A percentile compares a stretch with the other conserved stretches of the same genome.
phyloP scores from a whole-genome alignment of 2,329 filamentous ascomycete species.

The Rutstroemia sydowiana region DNA sequence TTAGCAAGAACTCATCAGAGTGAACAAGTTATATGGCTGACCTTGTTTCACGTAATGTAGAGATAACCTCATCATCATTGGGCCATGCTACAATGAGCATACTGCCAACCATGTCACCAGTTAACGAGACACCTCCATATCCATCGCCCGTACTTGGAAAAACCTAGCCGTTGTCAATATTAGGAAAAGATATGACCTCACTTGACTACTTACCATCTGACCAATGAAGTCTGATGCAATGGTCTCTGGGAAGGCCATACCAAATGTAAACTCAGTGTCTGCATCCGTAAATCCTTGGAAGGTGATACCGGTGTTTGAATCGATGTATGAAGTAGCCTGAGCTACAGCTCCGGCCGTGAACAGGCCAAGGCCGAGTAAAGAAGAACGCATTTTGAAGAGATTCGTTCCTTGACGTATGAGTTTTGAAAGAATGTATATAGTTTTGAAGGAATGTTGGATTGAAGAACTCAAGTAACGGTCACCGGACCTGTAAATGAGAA shows the following conservation, averaged over 20 bases:
- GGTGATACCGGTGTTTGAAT: constrained; percentile 39
- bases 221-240: constrained; percentile 46
- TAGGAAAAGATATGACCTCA: too few species aligned
- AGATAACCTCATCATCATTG: constrained; percentile 36
- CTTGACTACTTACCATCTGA: constrained; percentile 39
- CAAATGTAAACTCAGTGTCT: constrained; percentile 37
- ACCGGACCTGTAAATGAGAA: constrained; percentile 5
- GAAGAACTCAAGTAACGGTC: not conserved
- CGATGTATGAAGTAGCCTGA: constrained; percentile 31
- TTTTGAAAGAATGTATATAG: not conserved
- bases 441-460: constrained; percentile 3
- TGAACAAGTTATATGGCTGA: not conserved
- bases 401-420: not conserved
- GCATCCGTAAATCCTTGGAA: constrained; percentile 34
- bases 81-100: constrained; percentile 45
- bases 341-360: constrained; percentile 7
- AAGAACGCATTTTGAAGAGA: constrained; percentile 5
- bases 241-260: constrained; percentile 43
- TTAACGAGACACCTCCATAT: constrained; percentile 43
- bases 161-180: not conserved
- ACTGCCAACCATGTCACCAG: constrained; percentile 39
- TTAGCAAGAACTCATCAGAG: not conserved
- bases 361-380: constrained; percentile 2
- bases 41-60: constrained; percentile 33
- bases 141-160: constrained; percentile 25